A percentile compares a stretch with the other conserved stretches of the same genome.
Conservation (phyloP, 2,329 filamentous ascomycete species). For the Botrytis pseudocinerea region DNA sequence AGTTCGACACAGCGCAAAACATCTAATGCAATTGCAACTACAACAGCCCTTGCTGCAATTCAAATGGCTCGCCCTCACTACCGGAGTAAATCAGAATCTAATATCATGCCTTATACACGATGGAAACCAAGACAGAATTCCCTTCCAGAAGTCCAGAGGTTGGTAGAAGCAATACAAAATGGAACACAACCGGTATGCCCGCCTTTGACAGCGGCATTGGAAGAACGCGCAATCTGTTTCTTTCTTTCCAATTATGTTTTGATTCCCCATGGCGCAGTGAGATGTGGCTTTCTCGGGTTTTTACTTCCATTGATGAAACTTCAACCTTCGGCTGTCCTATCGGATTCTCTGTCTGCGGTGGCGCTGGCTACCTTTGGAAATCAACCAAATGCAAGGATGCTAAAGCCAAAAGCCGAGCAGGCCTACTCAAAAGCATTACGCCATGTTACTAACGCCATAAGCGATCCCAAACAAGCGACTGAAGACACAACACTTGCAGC, state of each 20-base stretch:
- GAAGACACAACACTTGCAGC: slow-evolving; percentile 21
- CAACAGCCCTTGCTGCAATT: background rate
- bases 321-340: slow-evolving; percentile 13
- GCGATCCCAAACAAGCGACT: slow-evolving; percentile 12
- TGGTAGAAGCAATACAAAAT: slow-evolving; percentile 17
- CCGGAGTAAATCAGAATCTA: background rate
- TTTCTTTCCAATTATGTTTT: slow-evolving; percentile 23
- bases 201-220: slow-evolving; percentile 18
- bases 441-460: slow-evolving; percentile 10
- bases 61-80: background rate
- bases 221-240: slow-evolving; percentile 23
- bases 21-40: background rate
- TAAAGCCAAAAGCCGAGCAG: slow-evolving; percentile 22
- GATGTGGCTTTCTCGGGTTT: slow-evolving; percentile 18
- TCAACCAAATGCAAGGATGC: slow-evolving; percentile 20
- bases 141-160: background rate
- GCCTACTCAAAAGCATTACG: slow-evolving; percentile 21
- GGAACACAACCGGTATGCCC: slow-evolving; percentile 4
- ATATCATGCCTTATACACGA: background rate
- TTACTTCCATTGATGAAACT: slow-evolving; percentile 21
- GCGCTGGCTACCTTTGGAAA: slow-evolving; percentile 21
- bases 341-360: slow-evolving; percentile 7
- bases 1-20: slow-evolving; percentile 6
- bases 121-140: slow-evolving; percentile 14
- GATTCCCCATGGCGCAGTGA: slow-evolving; percentile 14